Base-by-base conservation (phyloP, 108 stramenopile genomes). In the Bacterosira constricta region DNA sequence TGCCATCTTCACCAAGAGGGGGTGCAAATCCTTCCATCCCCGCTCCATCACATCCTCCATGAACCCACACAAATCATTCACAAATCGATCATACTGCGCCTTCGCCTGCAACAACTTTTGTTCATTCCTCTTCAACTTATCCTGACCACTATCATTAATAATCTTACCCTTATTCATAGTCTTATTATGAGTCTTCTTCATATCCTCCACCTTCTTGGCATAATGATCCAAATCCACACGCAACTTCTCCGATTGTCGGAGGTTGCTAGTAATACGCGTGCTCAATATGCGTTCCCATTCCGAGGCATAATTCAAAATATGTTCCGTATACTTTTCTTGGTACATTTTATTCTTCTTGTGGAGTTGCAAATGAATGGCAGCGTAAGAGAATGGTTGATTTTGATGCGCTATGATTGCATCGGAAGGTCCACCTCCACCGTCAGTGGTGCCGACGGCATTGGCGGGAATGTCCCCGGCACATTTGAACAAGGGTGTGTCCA, bases 181-280 rank as follows among this genome's bases (percentile, higher is more conserved):
- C 36, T 83, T 73, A 58, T 90, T 90, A 17, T 76, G 77, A 2
- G 64, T 63, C 49, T 77, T 70, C 12, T 85, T 82, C 36, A 93
- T 20, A 13, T 72, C 63, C 77, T 93, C 92, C 17, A 90, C 89
- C 68, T 93, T 93, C 23, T 55, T 44, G 36, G 85, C 86, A 52
- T 93, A 93, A 49, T 93, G 92, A 76, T 90, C 86, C 51, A 89
- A 57, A 55, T 93, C 92, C 2, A 86, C 75, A 9, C 92, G 92
- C 6, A 86, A 60, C 56, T 79, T 66, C 65, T 93, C 88, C 6
- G 85, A 83, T 49, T 84, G 79, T 58, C 81, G 84, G n/a, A 90
- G 58, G 20, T 76, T 81, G 1, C 42, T 63, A 20, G 69, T 50
- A 15, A 90, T 78, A 27, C 92, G 79, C 4, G 82, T 82, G 37